Percentiles rank a stretch among this genome's conserved stretches.
Conservation (phyloP, 2,329 filamentous ascomycete genomes). For the Ploettnerulaceae sp. region DNA sequence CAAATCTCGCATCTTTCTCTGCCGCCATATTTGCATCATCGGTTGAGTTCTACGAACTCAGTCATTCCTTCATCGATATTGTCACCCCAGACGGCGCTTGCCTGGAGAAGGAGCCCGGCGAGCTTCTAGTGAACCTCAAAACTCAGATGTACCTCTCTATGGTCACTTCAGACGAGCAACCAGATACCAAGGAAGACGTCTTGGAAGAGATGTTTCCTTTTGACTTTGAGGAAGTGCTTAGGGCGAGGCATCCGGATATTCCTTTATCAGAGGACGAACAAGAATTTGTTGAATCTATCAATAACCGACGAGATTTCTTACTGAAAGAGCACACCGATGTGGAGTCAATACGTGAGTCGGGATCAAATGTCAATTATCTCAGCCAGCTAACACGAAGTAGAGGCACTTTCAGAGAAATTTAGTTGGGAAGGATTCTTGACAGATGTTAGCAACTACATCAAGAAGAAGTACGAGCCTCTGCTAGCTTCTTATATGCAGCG, state of each 20-base stretch:
- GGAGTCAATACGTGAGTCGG: constrained; percentile 37
- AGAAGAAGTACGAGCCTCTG: constrained; percentile 51
- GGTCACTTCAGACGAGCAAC: constrained; percentile 48
- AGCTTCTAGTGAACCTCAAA: constrained; percentile 59
- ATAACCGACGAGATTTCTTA: constrained; percentile 51
- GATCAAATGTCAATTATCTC: neutral
- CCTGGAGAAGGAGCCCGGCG: constrained; percentile 54
- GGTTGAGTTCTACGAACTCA: constrained; percentile 58
- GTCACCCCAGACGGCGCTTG: constrained; percentile 56
- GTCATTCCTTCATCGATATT: constrained; percentile 58
- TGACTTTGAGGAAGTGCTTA: constrained; percentile 49
- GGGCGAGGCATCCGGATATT: constrained; percentile 49
- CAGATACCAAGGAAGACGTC: constrained; percentile 47
- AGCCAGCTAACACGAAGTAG: constrained; percentile 20
- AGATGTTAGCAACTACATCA: constrained; percentile 53
- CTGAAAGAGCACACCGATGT: constrained; percentile 48
- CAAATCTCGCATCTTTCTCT: constrained; percentile 61
- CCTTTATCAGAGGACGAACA: constrained; percentile 53
- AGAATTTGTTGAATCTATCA: constrained; percentile 52
- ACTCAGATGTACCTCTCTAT: constrained; percentile 63
- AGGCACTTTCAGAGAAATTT: constrained; percentile 52
- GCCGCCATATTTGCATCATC: constrained; percentile 59
- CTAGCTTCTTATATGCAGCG: constrained; percentile 41
- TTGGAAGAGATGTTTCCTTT: constrained; percentile 56
- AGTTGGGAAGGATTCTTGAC: constrained; percentile 59